A percentile compares a stretch with the other conserved stretches of the same genome.
phyloP scores from a whole-genome alignment of 2,329 filamentous ascomycete species.

The Dactylonectria estremocensis region DNA sequence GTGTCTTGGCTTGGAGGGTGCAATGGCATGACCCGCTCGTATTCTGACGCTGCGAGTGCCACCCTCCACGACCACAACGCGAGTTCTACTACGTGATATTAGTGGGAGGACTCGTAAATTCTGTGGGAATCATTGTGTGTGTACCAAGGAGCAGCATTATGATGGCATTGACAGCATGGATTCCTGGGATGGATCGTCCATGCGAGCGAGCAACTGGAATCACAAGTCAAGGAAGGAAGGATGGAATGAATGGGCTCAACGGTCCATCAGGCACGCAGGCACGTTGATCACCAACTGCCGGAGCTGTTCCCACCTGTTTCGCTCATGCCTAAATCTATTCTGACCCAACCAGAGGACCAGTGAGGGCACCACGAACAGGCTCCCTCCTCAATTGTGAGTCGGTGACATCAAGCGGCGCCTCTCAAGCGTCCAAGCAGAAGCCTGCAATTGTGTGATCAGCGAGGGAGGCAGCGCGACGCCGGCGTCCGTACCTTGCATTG shows the following conservation, averaged over 20 bases:
- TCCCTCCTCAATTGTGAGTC: constrained; percentile 39
- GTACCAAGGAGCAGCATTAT: background rate
- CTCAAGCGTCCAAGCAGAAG: constrained; percentile 36
- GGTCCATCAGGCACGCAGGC: constrained; percentile 10
- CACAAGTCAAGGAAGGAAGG: constrained; percentile 5
- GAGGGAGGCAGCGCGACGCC: constrained; percentile 41
- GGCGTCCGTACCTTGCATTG: constrained; percentile 49
- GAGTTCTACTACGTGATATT: background rate
- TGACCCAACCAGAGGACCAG: constrained; percentile 39
- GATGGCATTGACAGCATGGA: constrained; percentile 28
- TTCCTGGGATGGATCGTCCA: constrained; percentile 24
- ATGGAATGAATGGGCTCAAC: constrained; percentile 15
- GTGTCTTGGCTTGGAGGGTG: constrained; percentile 17
- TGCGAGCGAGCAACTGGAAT: constrained; percentile 23
- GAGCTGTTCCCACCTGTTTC: constrained; percentile 25
- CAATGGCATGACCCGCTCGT: constrained; percentile 33
- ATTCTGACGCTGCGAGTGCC: constrained; percentile 22
- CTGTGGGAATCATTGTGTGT: constrained; percentile 9
- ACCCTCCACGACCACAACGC: constrained; percentile 21
- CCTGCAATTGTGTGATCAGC: constrained; percentile 41
- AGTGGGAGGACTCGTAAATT: constrained; percentile 22
- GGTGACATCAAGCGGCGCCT: constrained; percentile 44
- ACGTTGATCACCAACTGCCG: constrained; percentile 26
- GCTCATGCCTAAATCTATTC: constrained; percentile 1
- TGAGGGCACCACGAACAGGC: constrained; percentile 35